phyloP scores from a whole-genome alignment of 176 grass and related monocot species.

The Rhynchospora tenuis region DNA sequence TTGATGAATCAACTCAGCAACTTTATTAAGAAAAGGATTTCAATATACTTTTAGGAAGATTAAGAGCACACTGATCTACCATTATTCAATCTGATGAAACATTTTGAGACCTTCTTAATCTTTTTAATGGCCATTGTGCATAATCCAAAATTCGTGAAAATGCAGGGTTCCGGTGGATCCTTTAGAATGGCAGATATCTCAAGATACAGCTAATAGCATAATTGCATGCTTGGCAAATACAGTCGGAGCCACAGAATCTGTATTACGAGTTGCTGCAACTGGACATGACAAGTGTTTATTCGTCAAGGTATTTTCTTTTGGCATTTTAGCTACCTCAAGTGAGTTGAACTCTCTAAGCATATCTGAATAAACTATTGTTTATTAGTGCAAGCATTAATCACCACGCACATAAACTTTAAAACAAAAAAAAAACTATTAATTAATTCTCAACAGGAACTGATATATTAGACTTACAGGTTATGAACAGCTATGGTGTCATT shows the following conservation, averaged over 20 bases:
- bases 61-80: not conserved
- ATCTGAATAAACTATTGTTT: too few relatives aligned
- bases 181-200: conserved; percentile 91
- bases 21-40: not conserved
- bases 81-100: not conserved
- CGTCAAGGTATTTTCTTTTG: conserved; percentile 49
- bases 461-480: too few relatives aligned
- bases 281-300: conserved; percentile 90
- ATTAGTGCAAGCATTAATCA: too few relatives aligned
- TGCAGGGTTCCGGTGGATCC: conserved; percentile 95
- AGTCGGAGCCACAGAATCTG: conserved; percentile 81
- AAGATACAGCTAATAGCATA: conserved; percentile 86
- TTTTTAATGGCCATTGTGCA: conserved; percentile 1
- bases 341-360: not conserved
- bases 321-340: not conserved
- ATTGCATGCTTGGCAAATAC: conserved; percentile 94
- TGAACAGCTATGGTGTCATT: too few relatives aligned
- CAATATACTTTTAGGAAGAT: not conserved
- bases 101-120: not conserved
- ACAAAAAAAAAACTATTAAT: too few relatives aligned
- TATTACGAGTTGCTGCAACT: conserved; percentile 83
- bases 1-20: not conserved
- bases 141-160: not conserved
- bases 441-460: too few relatives aligned
- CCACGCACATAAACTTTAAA: too few relatives aligned